Evolutionary conservation across 805 yeast species (phyloP).

Genomic region (Millerago galiae): DNA sequence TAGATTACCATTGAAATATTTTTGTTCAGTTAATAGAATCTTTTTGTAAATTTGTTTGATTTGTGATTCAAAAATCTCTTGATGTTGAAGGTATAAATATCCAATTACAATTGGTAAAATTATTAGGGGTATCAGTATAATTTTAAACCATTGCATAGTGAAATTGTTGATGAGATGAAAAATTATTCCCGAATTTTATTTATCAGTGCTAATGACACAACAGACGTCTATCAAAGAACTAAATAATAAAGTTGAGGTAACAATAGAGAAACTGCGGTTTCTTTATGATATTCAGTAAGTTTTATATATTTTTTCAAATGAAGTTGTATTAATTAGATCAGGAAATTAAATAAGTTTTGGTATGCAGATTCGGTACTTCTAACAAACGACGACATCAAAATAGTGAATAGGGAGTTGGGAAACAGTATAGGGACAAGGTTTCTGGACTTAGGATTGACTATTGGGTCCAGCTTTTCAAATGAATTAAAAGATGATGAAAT

Average conservation of each 20-base stretch:
- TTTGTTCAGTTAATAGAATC: slow-evolving; percentile 4
- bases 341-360: slow-evolving; percentile 14
- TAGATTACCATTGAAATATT: slow-evolving; percentile 14
- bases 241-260: not conserved
- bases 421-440: not conserved
- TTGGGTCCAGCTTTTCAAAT: not conserved
- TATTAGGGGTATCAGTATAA: no score
- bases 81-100: not conserved
- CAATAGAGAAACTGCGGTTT: slow-evolving; percentile 3
- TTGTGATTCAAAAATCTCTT: not conserved
- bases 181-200: not conserved
- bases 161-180: no score
- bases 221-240: not conserved
- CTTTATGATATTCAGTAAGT: slow-evolving; percentile 3
- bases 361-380: slow-evolving; percentile 14
- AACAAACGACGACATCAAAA: slow-evolving; percentile 18
- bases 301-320: not conserved
- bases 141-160: no score
- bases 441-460: not conserved
- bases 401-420: slow-evolving; percentile 18
- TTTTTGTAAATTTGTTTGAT: not conserved
- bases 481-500: slow-evolving; percentile 9
- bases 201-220: not conserved
- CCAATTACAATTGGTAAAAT: no score
- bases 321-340: slow-evolving; percentile 4